Conservation (phyloP, 352 stramenopile genomes). For the Phytophthora europaea region DNA sequence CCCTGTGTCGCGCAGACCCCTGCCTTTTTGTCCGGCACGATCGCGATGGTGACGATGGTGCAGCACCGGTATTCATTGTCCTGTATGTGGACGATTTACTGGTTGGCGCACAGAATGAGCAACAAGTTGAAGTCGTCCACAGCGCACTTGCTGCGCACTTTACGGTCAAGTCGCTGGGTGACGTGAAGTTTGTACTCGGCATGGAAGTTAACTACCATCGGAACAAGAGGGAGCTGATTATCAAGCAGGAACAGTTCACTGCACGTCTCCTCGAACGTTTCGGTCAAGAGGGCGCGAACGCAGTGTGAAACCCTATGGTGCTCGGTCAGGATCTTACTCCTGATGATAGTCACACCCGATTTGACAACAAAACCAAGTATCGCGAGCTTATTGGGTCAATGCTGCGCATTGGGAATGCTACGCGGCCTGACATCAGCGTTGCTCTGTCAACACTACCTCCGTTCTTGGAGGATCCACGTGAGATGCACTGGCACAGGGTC, state of each 20-base stretch:
- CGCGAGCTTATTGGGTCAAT: conserved; percentile 17
- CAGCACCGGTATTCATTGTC: conserved; percentile 9
- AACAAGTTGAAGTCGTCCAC: neutral
- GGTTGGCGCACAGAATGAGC: conserved; percentile 7
- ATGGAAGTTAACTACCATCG: neutral
- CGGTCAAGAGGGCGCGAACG: neutral
- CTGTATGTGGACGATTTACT: conserved; percentile 24
- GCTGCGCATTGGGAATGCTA: conserved; percentile 30
- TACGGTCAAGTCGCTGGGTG: conserved; percentile 11
- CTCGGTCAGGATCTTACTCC: conserved; percentile 2
- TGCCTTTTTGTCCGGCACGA: conserved; percentile 16
- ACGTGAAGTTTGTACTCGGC: neutral
- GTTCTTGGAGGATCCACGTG: neutral
- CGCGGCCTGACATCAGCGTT: conserved; percentile 19
- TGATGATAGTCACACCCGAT: neutral
- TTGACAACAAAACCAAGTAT: conserved; percentile 1
- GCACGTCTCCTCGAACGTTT: neutral
- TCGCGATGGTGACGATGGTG: neutral
- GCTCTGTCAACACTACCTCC: neutral
- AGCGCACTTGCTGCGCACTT: conserved; percentile 6
- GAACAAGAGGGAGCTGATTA: neutral
- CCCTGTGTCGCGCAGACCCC: conserved; percentile 2
- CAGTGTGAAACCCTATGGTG: conserved; percentile 10
- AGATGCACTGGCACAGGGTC: neutral
- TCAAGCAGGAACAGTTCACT: conserved; percentile 1